Percentiles rank a stretch among this genome's conserved stretches.
These are phyloP conservation scores for Naganishia albida DNA, from an alignment of 1,284 basidiomycete genomes.

Conservation along the genomic window DNA sequence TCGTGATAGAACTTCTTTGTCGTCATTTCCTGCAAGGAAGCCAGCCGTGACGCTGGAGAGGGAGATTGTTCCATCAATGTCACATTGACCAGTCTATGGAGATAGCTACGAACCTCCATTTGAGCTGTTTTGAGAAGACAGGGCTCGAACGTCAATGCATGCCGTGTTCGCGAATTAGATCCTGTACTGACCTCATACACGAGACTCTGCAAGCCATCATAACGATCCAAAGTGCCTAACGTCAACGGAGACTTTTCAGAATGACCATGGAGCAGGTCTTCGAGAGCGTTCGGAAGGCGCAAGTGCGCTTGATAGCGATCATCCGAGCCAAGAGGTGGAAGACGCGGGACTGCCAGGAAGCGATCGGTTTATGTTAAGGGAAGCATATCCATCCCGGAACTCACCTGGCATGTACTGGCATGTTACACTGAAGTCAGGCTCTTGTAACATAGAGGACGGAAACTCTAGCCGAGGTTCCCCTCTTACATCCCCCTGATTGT, in stretches of 20 bases:
- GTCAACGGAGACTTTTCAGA: no score
- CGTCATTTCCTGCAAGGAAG: no score
- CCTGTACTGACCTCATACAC: conserved; percentile 2
- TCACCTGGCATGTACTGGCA: no score
- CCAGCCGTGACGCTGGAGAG: no score
- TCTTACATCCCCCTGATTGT: neutral
- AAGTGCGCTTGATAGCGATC: neutral
- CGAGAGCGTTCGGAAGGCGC: neutral
- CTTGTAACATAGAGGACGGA: no score
- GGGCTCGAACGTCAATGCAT: neutral
- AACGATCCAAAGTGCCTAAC: neutral
- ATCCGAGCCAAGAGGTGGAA: neutral
- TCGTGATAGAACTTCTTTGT: no score
- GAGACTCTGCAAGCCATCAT: conserved; percentile 21
- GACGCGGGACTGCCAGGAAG: neutral
- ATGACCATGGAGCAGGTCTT: neutral
- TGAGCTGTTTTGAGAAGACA: neutral
- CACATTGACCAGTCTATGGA: no score
- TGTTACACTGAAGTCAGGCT: no score
- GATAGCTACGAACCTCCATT: conserved; percentile 11
- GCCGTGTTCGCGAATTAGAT: no score
- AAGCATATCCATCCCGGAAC: no score
- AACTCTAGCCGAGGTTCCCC: no score
- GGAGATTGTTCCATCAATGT: no score
- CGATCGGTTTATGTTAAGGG: neutral